Base-by-base conservation (phyloP, 2,329 filamentous ascomycete species). In the Ceratocystis variospora region DNA sequence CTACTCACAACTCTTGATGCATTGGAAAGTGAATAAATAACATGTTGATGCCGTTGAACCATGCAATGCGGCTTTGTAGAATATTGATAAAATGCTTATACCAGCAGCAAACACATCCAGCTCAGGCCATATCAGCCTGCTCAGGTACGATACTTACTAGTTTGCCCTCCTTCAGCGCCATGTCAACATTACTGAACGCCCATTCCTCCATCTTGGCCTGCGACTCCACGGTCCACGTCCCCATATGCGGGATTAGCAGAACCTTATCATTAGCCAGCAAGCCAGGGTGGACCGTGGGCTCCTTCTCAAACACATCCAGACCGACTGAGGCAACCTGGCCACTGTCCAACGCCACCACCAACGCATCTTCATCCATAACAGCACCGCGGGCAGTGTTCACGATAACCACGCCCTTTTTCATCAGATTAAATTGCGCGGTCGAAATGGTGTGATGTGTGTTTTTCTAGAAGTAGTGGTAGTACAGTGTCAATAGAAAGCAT, bases 381-480 rank as follows among this genome's bases (percentile, higher is more conserved):
- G 88, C 88, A 28, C 90, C 90, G 19, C 90, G 85, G 8, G 90
- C 89, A 0, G 90, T 93, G 77, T 94, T 95, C 71, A 94, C 81
- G 37, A 95, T 82, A 28, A 93, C 81, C 19, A 90, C 81, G 61
- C 88, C 88, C 22, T 79, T 78, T 74, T 93, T 95, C 89, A 93
- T 93, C 71, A 84, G 82, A 61, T 78, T 79, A 73, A 95, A 90
- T 72, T 94, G 83, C 0, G 77, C 73, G 6, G 80, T 83, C 31
- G 85, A 86, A 72, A 95, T 90, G 71, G 88, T 88, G 74, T 94
- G 89, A 48, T 81, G 83, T 2, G 90, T 95, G 69, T 86, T 72
- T 70, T 78, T 72, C 81, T 83, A 66, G 50, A 50, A 50, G 10
- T 41, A 41, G 37, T 41, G 15, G 37, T 41, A 22, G 37, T 41